Conservation (phyloP, 192 early-diverging fungal species). For the Globomyces pollinis-pini region DNA sequence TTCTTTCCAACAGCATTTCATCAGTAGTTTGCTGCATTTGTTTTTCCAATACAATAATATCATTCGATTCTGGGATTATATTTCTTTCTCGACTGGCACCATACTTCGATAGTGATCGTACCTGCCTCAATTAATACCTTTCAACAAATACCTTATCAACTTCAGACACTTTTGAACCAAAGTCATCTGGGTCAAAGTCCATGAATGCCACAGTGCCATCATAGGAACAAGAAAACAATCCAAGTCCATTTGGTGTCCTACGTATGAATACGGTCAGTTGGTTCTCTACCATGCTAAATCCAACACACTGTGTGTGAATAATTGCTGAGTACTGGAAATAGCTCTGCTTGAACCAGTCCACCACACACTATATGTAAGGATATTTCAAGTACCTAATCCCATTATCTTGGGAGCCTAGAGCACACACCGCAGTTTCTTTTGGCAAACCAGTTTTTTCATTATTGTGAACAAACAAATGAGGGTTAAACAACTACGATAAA, state of each 20-base stretch:
- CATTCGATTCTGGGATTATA: slow-evolving; percentile 22
- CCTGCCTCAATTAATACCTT: slow-evolving; percentile 14
- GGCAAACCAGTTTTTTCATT: slow-evolving; percentile 16
- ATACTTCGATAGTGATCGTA: slow-evolving; percentile 24
- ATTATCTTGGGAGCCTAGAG: slow-evolving; percentile 85
- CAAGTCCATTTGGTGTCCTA: slow-evolving; percentile 69
- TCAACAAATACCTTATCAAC: slow-evolving; percentile 56
- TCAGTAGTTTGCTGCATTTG: slow-evolving; percentile 9
- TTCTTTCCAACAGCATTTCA: slow-evolving; percentile 8
- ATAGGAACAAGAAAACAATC: slow-evolving; percentile 80
- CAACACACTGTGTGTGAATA: slow-evolving; percentile 77
- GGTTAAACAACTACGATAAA: slow-evolving; percentile 60
- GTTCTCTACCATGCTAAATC: slow-evolving; percentile 89
- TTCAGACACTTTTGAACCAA: slow-evolving; percentile 53
- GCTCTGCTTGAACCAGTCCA: slow-evolving; percentile 65
- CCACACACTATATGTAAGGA: no score
- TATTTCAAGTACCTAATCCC: no score
- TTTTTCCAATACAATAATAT: slow-evolving; percentile 31
- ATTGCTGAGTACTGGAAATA: slow-evolving; percentile 57
- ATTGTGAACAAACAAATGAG: slow-evolving; percentile 57
- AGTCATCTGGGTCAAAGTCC: slow-evolving; percentile 58
- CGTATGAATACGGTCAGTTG: no score
- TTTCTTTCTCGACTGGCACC: slow-evolving; percentile 27
- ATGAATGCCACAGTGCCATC: slow-evolving; percentile 81
- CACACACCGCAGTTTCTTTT: slow-evolving; percentile 58